Percentiles rank a stretch among this genome's conserved stretches.
Conservation (phyloP, 768 basidiomycete species). For the Clitopilus hobsonii region DNA sequence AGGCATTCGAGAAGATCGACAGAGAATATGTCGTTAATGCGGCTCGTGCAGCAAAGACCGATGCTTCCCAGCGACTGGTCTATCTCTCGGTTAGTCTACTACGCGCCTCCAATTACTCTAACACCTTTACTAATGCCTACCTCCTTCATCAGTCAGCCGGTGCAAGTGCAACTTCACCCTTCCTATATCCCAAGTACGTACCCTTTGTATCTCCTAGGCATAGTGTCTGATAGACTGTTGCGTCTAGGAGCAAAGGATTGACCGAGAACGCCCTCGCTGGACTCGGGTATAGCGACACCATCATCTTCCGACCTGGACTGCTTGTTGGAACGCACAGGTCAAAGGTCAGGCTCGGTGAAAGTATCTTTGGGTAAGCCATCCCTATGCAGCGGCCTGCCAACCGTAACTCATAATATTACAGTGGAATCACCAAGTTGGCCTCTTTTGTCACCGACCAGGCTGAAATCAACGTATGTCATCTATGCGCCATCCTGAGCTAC, state of each 20-base stretch:
- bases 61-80: slow-evolving; percentile 57
- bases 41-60: slow-evolving; percentile 56
- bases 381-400: background rate
- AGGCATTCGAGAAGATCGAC: slow-evolving; percentile 73
- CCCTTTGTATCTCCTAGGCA: background rate
- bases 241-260: slow-evolving; percentile 61
- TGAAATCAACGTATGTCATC: slow-evolving; percentile 39
- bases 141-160: slow-evolving; percentile 31
- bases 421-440: slow-evolving; percentile 29
- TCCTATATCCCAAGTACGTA: slow-evolving; percentile 48
- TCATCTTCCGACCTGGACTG: slow-evolving; percentile 63
- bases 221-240: slow-evolving; percentile 1
- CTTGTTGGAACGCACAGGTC: slow-evolving; percentile 44
- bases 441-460: slow-evolving; percentile 31
- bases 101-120: background rate
- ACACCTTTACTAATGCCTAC: background rate
- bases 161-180: slow-evolving; percentile 42
- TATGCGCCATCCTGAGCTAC: background rate
- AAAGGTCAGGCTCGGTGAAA: slow-evolving; percentile 36
- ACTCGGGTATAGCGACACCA: slow-evolving; percentile 66
- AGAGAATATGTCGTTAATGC: slow-evolving; percentile 77
- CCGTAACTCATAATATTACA: slow-evolving; percentile 11
- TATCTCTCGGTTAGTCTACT: slow-evolving; percentile 59
- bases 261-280: slow-evolving; percentile 66
- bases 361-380: slow-evolving; percentile 33